These are phyloP conservation scores for Sisymbrium irio DNA, from an alignment of 345 rosid genomes.

Conservation along the genomic window DNA sequence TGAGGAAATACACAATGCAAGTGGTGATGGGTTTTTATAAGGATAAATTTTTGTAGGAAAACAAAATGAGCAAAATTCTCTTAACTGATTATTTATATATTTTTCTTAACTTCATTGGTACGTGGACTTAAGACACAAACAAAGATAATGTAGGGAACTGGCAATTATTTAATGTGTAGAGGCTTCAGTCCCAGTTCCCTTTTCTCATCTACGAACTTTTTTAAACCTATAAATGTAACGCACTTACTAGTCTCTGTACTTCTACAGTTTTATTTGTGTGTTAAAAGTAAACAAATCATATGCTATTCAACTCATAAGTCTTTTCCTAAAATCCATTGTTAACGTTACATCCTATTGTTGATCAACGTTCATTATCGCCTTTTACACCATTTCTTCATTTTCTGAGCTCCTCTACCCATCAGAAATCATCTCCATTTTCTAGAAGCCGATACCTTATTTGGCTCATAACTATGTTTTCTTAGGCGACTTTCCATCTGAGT, in stretches of 20 bases:
- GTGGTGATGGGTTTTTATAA: slow-evolving; percentile 34
- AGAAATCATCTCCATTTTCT: not conserved
- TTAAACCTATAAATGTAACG: not conserved
- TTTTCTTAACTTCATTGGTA: slow-evolving; percentile 23
- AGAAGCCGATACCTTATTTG: not conserved
- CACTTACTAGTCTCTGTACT: not conserved
- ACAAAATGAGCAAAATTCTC: not conserved
- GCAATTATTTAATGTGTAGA: slow-evolving; percentile 21
- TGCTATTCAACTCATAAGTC: not conserved
- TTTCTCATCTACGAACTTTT: not conserved
- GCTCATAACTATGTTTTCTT: not conserved
- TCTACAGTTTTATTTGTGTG: not conserved
- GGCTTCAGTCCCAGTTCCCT: slow-evolving; percentile 14
- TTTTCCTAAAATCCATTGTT: not conserved
- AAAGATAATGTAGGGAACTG: slow-evolving; percentile 18
- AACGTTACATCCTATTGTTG: not conserved
- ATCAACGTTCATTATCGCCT: not conserved
- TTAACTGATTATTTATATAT: not conserved
- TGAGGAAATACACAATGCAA: slow-evolving; percentile 22
- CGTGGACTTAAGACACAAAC: slow-evolving; percentile 18
- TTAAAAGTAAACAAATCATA: not conserved
- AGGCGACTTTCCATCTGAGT: not conserved
- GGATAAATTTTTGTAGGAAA: not conserved
- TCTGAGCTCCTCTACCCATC: not conserved
- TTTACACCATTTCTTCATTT: not conserved